Evolutionary conservation across 257 asterid species (phyloP).

Genomic region (Thymus quinquecostatus): DNA sequence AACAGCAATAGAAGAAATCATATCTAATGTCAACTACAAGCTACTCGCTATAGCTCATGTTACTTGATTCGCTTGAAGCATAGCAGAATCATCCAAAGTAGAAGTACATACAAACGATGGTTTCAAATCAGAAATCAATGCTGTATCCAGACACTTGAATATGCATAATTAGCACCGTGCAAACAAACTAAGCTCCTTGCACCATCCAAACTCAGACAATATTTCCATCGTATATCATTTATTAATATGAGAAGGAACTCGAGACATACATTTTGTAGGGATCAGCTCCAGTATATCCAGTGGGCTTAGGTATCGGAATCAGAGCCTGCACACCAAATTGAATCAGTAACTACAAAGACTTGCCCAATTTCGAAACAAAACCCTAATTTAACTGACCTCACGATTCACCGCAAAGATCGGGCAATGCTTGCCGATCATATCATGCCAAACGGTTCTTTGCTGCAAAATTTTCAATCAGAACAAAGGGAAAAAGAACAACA

Average conservation of each 20-base stretch:
- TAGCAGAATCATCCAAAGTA: background rate
- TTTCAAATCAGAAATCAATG: background rate
- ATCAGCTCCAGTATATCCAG: slow-evolving; percentile 95
- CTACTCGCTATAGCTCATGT: background rate
- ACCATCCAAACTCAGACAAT: slow-evolving; percentile 1
- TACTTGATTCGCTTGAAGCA: slow-evolving; percentile 16
- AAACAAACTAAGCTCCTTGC: slow-evolving; percentile 3
- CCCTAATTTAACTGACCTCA: slow-evolving; percentile 63
- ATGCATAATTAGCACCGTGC: slow-evolving; percentile 3
- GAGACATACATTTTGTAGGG: slow-evolving; percentile 82
- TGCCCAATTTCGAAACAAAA: slow-evolving; percentile 12
- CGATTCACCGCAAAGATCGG: slow-evolving; percentile 89
- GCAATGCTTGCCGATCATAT: slow-evolving; percentile 94
- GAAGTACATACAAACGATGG: background rate
- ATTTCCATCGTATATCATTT: slow-evolving; percentile 20
- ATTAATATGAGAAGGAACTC: slow-evolving; percentile 23
- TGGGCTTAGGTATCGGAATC: slow-evolving; percentile 89
- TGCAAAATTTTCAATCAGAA: slow-evolving; percentile 36
- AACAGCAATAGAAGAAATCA: slow-evolving; percentile 14
- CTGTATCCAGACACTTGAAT: background rate
- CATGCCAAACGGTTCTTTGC: slow-evolving; percentile 95
- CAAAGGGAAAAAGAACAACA: too few relatives aligned
- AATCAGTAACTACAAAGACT: slow-evolving; percentile 4
- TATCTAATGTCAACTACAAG: slow-evolving; percentile 1
- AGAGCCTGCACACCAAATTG: slow-evolving; percentile 52